These are phyloP conservation scores for Sclerotinia subarctica DNA, from an alignment of 2,329 filamentous ascomycete species.

Conservation along the genomic window DNA sequence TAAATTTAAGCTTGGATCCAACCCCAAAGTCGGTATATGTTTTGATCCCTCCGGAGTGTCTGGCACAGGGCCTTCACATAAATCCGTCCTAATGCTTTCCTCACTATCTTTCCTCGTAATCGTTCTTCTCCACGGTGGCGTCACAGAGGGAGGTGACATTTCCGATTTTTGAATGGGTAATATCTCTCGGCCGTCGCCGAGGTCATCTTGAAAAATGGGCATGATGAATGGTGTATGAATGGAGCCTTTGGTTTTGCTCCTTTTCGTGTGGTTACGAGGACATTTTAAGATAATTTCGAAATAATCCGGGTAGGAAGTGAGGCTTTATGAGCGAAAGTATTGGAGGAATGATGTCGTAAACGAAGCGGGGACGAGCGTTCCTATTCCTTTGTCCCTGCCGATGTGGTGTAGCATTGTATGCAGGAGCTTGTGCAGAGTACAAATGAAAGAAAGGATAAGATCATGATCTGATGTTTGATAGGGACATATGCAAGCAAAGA, in stretches of 20 bases:
- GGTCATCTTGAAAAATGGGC: constrained; percentile 57
- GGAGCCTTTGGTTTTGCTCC: constrained; percentile 19
- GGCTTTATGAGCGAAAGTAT: neutral
- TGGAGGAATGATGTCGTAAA: constrained; percentile 10
- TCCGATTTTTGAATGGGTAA: constrained; percentile 27
- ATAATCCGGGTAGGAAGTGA: neutral
- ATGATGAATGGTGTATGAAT: constrained; percentile 40
- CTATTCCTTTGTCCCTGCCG: constrained; percentile 15
- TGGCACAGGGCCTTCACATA: constrained; percentile 55
- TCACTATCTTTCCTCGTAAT: constrained; percentile 49
- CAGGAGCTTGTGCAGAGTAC: neutral
- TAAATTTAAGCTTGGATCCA: constrained; percentile 26
- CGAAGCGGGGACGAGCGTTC: constrained; percentile 5
- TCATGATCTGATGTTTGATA: neutral
- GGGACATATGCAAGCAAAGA: neutral
- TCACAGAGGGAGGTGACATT: constrained; percentile 29
- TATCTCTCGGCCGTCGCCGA: constrained; percentile 39
- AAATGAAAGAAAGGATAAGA: neutral
- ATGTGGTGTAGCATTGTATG: constrained; percentile 18
- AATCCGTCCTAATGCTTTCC: constrained; percentile 58
- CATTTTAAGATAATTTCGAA: neutral
- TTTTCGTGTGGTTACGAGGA: constrained; percentile 13
- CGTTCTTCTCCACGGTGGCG: constrained; percentile 25
- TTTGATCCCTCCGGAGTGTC: constrained; percentile 29
- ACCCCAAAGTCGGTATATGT: constrained; percentile 18